A percentile compares a stretch with the other conserved stretches of the same genome.
These are phyloP conservation scores for Nitzschia sp. DNA, from an alignment of 108 stramenopile species.

Conservation along the genomic window DNA sequence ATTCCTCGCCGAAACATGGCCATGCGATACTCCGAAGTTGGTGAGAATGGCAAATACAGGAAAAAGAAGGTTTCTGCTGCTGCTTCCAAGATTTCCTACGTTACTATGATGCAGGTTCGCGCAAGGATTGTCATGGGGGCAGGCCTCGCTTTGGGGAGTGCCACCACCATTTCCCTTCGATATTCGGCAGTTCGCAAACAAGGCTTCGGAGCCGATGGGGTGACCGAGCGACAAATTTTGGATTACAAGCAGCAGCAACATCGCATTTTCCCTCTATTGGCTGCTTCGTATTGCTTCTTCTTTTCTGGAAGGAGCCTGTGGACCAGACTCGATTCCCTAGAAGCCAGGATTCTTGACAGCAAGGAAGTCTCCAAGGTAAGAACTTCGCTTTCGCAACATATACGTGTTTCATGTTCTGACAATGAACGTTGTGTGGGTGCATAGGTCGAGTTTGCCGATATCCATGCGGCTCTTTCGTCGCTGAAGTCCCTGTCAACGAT, in stretches of 20 bases:
- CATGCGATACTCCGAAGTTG: slow-evolving; percentile 81
- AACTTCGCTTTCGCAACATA: neutral
- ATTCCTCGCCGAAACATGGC: slow-evolving; percentile 94
- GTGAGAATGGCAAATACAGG: slow-evolving; percentile 63
- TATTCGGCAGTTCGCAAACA: slow-evolving; percentile 93
- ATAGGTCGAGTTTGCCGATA: slow-evolving; percentile 64
- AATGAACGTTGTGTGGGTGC: neutral
- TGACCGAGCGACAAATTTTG: slow-evolving; percentile 77
- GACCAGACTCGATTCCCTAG: slow-evolving; percentile 66
- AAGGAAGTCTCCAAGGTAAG: slow-evolving; percentile 56
- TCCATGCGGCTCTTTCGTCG: slow-evolving; percentile 90
- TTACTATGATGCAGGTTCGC: slow-evolving; percentile 97
- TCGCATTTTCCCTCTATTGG: slow-evolving; percentile 87
- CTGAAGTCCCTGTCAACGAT: slow-evolving; percentile 90
- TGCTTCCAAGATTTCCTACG: slow-evolving; percentile 83
- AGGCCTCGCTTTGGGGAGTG: slow-evolving; percentile 68
- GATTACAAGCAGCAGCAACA: slow-evolving; percentile 96
- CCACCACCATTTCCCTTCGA: slow-evolving; percentile 84
- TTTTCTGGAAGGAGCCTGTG: slow-evolving; percentile 78
- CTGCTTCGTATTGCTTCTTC: slow-evolving; percentile 88
- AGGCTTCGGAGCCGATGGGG: slow-evolving; percentile 75
- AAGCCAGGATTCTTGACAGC: slow-evolving; percentile 54
- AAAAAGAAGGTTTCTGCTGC: slow-evolving; percentile 70
- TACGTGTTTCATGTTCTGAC: neutral
- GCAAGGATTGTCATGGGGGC: slow-evolving; percentile 78